phyloP scores from a whole-genome alignment of 1,284 basidiomycete genomes.

The Microbotryum silenes-acaulis region DNA sequence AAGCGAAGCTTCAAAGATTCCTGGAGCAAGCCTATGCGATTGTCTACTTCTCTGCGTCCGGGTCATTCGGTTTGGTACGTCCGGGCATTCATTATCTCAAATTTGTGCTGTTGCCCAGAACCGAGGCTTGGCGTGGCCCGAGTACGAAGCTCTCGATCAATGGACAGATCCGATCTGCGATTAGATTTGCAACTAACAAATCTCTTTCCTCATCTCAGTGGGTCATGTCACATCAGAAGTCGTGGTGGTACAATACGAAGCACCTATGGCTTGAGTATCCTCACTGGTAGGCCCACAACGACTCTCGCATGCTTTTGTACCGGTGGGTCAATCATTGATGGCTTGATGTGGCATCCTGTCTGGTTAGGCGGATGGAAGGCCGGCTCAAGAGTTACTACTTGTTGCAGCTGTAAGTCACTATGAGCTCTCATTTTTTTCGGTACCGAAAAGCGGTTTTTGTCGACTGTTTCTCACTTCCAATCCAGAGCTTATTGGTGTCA shows the following conservation, averaged over 20 bases:
- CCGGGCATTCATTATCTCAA: background rate
- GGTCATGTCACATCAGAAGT: slow-evolving; percentile 79
- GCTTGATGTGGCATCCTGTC: background rate
- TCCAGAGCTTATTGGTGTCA: slow-evolving; percentile 81
- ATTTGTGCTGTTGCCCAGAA: background rate
- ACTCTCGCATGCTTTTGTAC: too few species aligned
- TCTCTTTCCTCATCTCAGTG: slow-evolving; percentile 45
- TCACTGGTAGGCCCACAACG: slow-evolving; percentile 47
- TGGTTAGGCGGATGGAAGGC: slow-evolving; percentile 62
- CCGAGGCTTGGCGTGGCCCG: too few species aligned
- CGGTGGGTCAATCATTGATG: too few species aligned
- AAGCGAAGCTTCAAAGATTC: slow-evolving; percentile 63
- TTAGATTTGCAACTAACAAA: too few species aligned
- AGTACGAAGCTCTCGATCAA: too few species aligned
- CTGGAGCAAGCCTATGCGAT: slow-evolving; percentile 84
- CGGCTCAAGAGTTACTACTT: slow-evolving; percentile 88
- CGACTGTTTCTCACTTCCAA: slow-evolving; percentile 46
- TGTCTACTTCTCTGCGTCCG: slow-evolving; percentile 66
- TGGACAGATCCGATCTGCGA: too few species aligned
- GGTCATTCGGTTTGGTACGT: slow-evolving; percentile 68
- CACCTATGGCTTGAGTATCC: slow-evolving; percentile 82
- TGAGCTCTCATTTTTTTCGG: background rate
- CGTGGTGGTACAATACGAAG: slow-evolving; percentile 79
- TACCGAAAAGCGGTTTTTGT: background rate
- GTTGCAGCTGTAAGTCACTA: slow-evolving; percentile 39